Evolutionary conservation across 768 basidiomycete genomes (phyloP).

Genomic region (Pleurotus ostreatus): DNA sequence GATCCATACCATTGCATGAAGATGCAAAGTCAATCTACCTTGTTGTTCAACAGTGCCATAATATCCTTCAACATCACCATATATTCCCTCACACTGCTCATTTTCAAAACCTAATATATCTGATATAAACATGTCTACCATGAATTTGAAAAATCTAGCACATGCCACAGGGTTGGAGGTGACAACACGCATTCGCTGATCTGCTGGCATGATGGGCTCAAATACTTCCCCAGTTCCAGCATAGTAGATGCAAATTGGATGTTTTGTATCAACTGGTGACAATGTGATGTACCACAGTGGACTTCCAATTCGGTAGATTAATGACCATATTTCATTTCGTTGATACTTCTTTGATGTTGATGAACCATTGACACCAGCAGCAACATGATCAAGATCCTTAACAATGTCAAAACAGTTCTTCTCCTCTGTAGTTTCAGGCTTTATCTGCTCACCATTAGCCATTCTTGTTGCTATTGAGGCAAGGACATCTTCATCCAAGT

Average conservation of each 20-base stretch:
- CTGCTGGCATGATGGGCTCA: constrained; percentile 8
- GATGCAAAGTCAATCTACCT: constrained; percentile 24
- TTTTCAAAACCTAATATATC: constrained; percentile 17
- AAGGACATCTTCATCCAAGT: constrained; percentile 1
- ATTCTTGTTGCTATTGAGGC: constrained; percentile 16
- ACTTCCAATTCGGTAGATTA: neutral
- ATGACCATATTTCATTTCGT: no score
- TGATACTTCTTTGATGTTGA: no score
- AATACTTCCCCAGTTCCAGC: constrained; percentile 12
- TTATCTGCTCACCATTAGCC: constrained; percentile 19
- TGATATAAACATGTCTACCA: constrained; percentile 13
- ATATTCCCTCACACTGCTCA: constrained; percentile 12
- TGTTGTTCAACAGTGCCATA: constrained; percentile 30
- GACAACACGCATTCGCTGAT: constrained; percentile 4
- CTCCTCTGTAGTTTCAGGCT: constrained; percentile 25
- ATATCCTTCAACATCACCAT: constrained; percentile 18
- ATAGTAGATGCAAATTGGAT: constrained; percentile 15
- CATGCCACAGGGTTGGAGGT: no score
- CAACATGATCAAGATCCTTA: constrained; percentile 29
- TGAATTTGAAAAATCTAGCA: no score
- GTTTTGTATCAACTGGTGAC: no score
- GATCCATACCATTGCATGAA: constrained; percentile 28
- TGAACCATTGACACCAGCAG: constrained; percentile 25
- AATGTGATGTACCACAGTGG: constrained; percentile 11
- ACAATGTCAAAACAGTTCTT: constrained; percentile 30